A percentile compares a stretch with the other conserved stretches of the same genome.
Evolutionary conservation across 2,329 filamentous ascomycete genomes (phyloP).

Genomic region (Aspergillus tubingensis): DNA sequence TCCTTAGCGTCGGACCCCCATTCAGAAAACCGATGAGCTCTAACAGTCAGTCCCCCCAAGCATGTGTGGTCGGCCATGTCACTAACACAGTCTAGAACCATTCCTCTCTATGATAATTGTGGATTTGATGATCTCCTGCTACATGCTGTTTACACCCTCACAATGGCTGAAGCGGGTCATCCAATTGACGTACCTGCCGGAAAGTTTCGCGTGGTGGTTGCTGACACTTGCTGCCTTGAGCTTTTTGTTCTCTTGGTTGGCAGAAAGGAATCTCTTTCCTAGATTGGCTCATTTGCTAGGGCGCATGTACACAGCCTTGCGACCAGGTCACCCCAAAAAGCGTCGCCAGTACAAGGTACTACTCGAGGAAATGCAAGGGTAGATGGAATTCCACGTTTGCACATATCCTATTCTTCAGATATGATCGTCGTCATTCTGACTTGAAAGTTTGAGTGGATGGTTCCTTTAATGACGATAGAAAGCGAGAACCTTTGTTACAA

Average conservation of each 20-base stretch:
- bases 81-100: slow-evolving; percentile 59
- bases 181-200: slow-evolving; percentile 78
- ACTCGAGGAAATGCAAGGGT: slow-evolving; percentile 61
- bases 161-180: slow-evolving; percentile 71
- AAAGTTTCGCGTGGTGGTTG: slow-evolving; percentile 72
- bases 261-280: slow-evolving; percentile 72
- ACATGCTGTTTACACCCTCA: slow-evolving; percentile 78
- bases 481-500: not conserved
- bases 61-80: not conserved
- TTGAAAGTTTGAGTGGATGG: not conserved
- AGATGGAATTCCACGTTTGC: not conserved
- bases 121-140: slow-evolving; percentile 67
- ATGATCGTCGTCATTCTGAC: not conserved
- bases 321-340: slow-evolving; percentile 65
- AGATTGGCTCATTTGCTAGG: slow-evolving; percentile 69
- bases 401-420: not conserved
- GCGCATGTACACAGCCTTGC: slow-evolving; percentile 57
- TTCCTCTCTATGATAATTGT: slow-evolving; percentile 76
- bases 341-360: slow-evolving; percentile 88
- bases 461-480: not conserved
- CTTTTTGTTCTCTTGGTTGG: slow-evolving; percentile 67
- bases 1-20: slow-evolving; percentile 86
- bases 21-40: slow-evolving; percentile 78
- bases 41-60: slow-evolving; percentile 64
- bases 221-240: slow-evolving; percentile 69